Percentiles rank a stretch among this genome's conserved stretches.
These are phyloP conservation scores for Zalaria obscura DNA, from an alignment of 2,329 filamentous ascomycete species.

Conservation along the genomic window DNA sequence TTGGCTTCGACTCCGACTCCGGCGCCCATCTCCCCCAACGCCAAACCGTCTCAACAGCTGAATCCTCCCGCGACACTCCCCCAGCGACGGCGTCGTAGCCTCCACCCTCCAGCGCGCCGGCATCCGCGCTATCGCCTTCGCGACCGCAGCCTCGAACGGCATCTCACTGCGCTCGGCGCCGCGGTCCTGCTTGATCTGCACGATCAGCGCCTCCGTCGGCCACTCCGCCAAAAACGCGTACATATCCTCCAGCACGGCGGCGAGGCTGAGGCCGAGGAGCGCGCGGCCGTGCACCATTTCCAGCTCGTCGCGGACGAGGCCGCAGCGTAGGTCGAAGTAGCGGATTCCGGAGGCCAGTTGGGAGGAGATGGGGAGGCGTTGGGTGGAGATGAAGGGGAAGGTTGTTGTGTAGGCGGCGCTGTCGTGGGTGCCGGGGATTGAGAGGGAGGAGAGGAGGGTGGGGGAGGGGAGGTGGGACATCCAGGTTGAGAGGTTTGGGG, in stretches of 20 bases:
- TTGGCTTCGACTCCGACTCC: no score
- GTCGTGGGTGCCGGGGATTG: constrained; percentile 22
- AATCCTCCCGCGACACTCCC: constrained; percentile 19
- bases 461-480: constrained; percentile 13
- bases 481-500: constrained; percentile 6
- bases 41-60: constrained; percentile 21
- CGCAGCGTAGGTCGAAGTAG: constrained; percentile 22
- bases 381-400: constrained; percentile 20
- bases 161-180: constrained; percentile 15
- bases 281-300: constrained; percentile 22
- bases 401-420: constrained; percentile 19
- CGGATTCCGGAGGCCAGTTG: constrained; percentile 20
- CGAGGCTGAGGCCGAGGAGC: constrained; percentile 15
- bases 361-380: constrained; percentile 13
- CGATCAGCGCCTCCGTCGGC: constrained; percentile 16
- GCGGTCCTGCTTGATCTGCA: constrained; percentile 21
- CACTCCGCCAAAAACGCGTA: constrained; percentile 16
- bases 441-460: constrained; percentile 14
- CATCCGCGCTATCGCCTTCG: constrained; percentile 9
- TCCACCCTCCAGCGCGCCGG: constrained; percentile 18
- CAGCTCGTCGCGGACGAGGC: constrained; percentile 14
- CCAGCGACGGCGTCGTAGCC: constrained; percentile 17
- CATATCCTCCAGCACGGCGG: constrained; percentile 13
- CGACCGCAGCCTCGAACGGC: constrained; percentile 25
- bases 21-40: not conserved